Conservation (phyloP, 768 basidiomycete species). For the Amanita rubescens region DNA sequence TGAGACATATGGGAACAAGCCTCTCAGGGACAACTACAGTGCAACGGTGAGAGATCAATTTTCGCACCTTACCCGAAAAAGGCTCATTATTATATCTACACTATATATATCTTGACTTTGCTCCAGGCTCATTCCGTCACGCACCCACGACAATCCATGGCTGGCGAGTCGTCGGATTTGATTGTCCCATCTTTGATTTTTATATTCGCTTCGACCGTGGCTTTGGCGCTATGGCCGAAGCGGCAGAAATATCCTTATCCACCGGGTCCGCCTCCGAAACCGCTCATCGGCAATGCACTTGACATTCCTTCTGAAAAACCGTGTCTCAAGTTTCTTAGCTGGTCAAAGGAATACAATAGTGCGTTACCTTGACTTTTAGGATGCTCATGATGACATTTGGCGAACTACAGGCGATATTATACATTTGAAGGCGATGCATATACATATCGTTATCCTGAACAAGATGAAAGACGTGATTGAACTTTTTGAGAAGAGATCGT, state of each 20-base stretch:
- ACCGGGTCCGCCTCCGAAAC: not conserved
- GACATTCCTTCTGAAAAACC: slow-evolving; percentile 1
- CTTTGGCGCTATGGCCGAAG: not conserved
- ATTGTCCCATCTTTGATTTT: no score
- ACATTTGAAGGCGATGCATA: not conserved
- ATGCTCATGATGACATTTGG: not conserved
- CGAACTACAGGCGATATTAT: not conserved
- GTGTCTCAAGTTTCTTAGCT: not conserved
- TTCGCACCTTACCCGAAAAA: no score
- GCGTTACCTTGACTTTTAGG: not conserved
- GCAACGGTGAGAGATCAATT: no score
- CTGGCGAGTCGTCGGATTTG: no score
- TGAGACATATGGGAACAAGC: no score
- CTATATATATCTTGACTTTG: no score
- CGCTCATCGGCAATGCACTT: not conserved
- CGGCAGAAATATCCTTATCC: not conserved
- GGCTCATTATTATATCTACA: no score
- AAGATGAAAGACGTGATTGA: not conserved
- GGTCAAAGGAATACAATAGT: slow-evolving; percentile 3
- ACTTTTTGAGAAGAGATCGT: slow-evolving; percentile 2
- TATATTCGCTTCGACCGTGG: not conserved
- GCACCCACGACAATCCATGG: no score
- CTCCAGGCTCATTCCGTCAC: no score
- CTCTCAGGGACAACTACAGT: no score
- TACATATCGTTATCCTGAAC: not conserved